Evolutionary conservation across 225 moss, liverwort and hornwort genomes (phyloP).

Genomic region (Lunularia cruciata): DNA sequence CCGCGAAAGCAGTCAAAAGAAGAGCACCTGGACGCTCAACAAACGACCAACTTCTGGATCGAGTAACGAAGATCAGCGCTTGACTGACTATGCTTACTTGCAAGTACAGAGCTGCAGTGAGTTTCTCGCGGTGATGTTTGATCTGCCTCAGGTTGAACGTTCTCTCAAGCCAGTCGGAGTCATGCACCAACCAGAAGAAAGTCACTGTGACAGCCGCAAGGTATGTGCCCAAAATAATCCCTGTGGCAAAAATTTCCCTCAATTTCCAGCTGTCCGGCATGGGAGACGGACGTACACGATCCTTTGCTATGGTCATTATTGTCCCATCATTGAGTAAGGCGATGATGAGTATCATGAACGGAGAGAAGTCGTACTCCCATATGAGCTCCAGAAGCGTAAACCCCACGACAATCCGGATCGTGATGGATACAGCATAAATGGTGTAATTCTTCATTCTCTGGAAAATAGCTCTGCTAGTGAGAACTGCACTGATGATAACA

Average conservation of each 20-base stretch:
- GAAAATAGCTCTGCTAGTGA: conserved; percentile 22
- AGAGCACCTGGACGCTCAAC: conserved; percentile 20
- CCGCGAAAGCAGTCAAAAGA: conserved; percentile 9
- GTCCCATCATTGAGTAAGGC: conserved; percentile 23
- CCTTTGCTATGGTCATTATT: conserved; percentile 26
- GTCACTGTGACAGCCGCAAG: conserved; percentile 15
- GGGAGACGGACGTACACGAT: conserved; percentile 13
- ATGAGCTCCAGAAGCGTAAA: conserved; percentile 21
- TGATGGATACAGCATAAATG: conserved; percentile 22
- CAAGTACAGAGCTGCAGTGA: conserved; percentile 19
- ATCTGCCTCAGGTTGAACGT: conserved; percentile 7
- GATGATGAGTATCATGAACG: conserved; percentile 24
- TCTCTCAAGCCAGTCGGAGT: not conserved
- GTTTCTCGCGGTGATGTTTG: conserved; percentile 8
- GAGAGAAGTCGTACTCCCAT: conserved; percentile 22
- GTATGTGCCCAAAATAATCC: conserved; percentile 18
- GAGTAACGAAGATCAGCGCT: conserved; percentile 23
- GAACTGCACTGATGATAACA: conserved; percentile 22
- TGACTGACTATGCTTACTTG: conserved; percentile 24
- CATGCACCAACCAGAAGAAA: conserved; percentile 25
- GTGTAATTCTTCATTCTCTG: conserved; percentile 29
- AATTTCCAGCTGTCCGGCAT: conserved; percentile 22
- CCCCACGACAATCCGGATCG: conserved; percentile 19
- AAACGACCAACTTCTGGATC: conserved; percentile 20
- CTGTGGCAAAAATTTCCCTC: conserved; percentile 16